phyloP scores from a whole-genome alignment of 768 basidiomycete genomes.

The Collybia mongolica region DNA sequence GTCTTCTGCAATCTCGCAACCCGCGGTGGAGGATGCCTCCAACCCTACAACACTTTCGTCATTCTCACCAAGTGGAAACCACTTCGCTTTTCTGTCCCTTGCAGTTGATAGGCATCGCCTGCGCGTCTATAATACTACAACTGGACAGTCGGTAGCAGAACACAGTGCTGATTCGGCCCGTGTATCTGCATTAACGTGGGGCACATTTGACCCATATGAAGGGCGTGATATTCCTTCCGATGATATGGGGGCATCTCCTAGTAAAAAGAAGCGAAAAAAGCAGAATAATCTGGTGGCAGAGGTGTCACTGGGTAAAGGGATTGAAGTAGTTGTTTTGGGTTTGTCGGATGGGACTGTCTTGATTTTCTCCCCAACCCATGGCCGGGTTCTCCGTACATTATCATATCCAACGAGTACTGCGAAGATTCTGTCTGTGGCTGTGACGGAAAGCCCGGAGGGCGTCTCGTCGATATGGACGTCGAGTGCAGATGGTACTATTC shows the following conservation, averaged over 20 bases:
- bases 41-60: constrained; percentile 44
- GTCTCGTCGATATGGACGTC: constrained; percentile 51
- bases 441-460: constrained; percentile 26
- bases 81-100: constrained; percentile 62
- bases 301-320: constrained; percentile 21
- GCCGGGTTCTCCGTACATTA: constrained; percentile 51
- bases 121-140: constrained; percentile 58
- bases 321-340: constrained; percentile 53
- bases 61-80: constrained; percentile 56
- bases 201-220: constrained; percentile 30
- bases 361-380: constrained; percentile 63
- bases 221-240: constrained; percentile 18
- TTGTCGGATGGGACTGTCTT: constrained; percentile 58
- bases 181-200: constrained; percentile 57
- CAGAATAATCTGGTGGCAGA: constrained; percentile 27
- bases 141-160: constrained; percentile 57
- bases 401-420: constrained; percentile 54
- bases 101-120: constrained; percentile 72
- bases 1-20: constrained; percentile 56
- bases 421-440: constrained; percentile 48
- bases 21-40: constrained; percentile 47
- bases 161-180: constrained; percentile 54
- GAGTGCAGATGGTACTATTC: constrained; percentile 53
- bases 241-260: constrained; percentile 33
- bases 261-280: constrained; percentile 57